Conservation (phyloP, 2,329 filamentous ascomycete genomes). For the Xylaria digitata region DNA sequence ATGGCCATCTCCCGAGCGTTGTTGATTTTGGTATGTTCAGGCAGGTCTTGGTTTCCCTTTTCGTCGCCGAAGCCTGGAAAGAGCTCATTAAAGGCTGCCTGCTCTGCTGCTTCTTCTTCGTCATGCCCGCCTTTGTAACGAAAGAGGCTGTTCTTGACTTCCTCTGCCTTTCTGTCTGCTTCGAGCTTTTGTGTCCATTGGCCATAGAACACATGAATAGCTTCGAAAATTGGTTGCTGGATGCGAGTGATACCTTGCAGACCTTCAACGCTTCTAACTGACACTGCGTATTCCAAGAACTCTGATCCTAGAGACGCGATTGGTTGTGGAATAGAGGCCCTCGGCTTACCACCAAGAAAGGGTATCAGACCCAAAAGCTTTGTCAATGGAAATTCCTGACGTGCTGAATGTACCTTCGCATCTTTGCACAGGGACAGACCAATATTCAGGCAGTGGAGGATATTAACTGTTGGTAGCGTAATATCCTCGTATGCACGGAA, state of each 20-base stretch:
- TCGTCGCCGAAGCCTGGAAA: conserved; percentile 82
- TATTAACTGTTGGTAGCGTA: conserved; percentile 78
- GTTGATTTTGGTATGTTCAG: conserved; percentile 51
- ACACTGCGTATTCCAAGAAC: conserved; percentile 62
- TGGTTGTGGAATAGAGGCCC: conserved; percentile 40
- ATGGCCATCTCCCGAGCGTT: conserved; percentile 67
- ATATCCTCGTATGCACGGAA: conserved; percentile 89
- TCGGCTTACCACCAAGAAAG: conserved; percentile 64
- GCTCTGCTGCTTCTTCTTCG: conserved; percentile 78
- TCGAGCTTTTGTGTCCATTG: conserved; percentile 84
- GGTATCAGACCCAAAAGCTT: conserved; percentile 62
- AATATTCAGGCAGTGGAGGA: conserved; percentile 81
- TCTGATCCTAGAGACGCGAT: conserved; percentile 56
- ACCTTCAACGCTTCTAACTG: conserved; percentile 61
- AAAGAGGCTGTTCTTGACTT: conserved; percentile 81
- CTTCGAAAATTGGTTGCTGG: conserved; percentile 69
- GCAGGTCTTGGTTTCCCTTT: conserved; percentile 51
- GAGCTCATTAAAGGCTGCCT: conserved; percentile 79
- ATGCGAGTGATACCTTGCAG: conserved; percentile 55
- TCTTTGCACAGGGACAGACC: conserved; percentile 73
- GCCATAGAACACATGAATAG: conserved; percentile 78
- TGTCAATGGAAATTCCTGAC: conserved; percentile 40
- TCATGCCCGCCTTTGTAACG: conserved; percentile 82
- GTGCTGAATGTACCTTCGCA: conserved; percentile 50
- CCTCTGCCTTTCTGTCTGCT: conserved; percentile 79